Evolutionary conservation across 805 yeast species (phyloP).

Genomic region (Metschnikowia picachoensis): DNA sequence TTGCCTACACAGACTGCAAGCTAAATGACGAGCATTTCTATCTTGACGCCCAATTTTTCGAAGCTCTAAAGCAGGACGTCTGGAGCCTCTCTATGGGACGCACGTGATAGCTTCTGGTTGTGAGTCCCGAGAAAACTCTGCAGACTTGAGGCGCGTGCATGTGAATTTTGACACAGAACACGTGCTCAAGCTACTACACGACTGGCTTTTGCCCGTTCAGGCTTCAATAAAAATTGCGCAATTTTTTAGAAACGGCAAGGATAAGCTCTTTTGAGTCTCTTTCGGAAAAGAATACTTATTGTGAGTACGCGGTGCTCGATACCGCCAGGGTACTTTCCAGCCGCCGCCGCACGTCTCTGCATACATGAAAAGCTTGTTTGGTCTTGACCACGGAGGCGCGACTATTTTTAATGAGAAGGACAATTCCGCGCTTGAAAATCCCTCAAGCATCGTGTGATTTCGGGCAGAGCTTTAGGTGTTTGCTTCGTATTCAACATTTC

Average conservation of each 20-base stretch:
- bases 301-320: no score
- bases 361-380: conserved; percentile 1
- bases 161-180: no score
- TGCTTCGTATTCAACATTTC: no score
- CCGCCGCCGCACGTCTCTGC: not conserved
- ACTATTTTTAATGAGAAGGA: not conserved
- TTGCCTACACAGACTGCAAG: conserved; percentile 53
- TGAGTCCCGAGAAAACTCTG: no score
- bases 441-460: conserved; percentile 9
- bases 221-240: no score
- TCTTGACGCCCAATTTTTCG: conserved; percentile 49
- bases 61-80: conserved; percentile 44
- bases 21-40: conserved; percentile 38
- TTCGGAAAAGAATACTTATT: no score
- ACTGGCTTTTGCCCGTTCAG: no score
- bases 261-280: no score
- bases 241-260: no score
- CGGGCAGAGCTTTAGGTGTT: not conserved
- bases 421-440: conserved; percentile 4
- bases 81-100: conserved; percentile 22
- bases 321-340: no score
- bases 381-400: conserved; percentile 1
- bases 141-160: no score
- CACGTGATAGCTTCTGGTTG: not conserved
- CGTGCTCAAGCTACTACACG: no score